Conservation (phyloP, 1,284 basidiomycete genomes). For the Hortiboletus rubellus region DNA sequence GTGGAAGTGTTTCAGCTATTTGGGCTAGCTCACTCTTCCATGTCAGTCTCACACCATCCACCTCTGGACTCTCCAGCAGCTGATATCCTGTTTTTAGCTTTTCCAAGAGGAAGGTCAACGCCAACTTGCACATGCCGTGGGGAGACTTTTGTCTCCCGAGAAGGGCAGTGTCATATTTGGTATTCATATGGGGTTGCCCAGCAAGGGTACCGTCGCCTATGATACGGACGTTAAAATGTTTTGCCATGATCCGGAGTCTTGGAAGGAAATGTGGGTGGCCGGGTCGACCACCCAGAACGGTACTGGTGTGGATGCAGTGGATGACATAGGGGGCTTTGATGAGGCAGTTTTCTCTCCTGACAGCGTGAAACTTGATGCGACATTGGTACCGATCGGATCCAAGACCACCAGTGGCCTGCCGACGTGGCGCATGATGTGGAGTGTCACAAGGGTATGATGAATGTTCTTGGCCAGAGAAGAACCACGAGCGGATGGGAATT, state of each 20-base stretch:
- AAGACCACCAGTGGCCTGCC: background rate
- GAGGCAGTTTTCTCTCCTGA: conserved; percentile 11
- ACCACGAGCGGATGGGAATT: background rate
- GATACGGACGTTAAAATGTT: conserved; percentile 14
- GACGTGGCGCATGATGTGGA: conserved; percentile 15
- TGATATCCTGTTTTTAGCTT: conserved; percentile 26
- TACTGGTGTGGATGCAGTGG: background rate
- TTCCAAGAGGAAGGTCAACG: conserved; percentile 41
- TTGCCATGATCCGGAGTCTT: conserved; percentile 23
- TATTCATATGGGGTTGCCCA: conserved; percentile 23
- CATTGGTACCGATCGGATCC: background rate
- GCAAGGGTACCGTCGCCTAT: conserved; percentile 5
- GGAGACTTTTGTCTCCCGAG: conserved; percentile 37
- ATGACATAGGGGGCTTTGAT: background rate
- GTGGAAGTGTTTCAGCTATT: conserved; percentile 39
- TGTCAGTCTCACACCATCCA: conserved; percentile 29
- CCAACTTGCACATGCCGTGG: conserved; percentile 36
- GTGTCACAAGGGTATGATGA: conserved; percentile 14
- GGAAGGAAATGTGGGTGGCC: conserved; percentile 24
- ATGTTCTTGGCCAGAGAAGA: background rate
- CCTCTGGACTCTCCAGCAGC: background rate
- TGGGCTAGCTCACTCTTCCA: conserved; percentile 45
- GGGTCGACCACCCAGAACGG: background rate
- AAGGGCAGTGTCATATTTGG: conserved; percentile 43
- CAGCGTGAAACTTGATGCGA: conserved; percentile 9